phyloP scores from a whole-genome alignment of 371 early-diverging fungal species.

The Paramicrosporidium saccamoebae region DNA sequence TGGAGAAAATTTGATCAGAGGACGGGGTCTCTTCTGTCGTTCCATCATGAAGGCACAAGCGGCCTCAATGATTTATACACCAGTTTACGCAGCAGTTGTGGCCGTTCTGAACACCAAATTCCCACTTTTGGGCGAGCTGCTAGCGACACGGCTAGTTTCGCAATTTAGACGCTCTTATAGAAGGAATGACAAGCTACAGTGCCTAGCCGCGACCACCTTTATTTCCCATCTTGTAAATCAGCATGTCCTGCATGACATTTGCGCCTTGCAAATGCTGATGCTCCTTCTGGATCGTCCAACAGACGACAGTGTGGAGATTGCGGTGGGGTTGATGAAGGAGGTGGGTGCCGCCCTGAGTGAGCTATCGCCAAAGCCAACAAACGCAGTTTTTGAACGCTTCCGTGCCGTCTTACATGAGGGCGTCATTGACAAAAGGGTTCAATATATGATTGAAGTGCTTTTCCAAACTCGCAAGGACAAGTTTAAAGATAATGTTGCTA shows the following conservation, averaged over 20 bases:
- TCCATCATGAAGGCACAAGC: conserved; percentile 74
- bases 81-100: conserved; percentile 59
- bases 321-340: conserved; percentile 80
- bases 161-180: conserved; percentile 69
- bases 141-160: conserved; percentile 42
- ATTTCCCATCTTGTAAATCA: conserved; percentile 81
- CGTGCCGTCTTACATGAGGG: conserved; percentile 72
- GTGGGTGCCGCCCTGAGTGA: conserved; percentile 51
- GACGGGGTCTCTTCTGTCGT: conserved; percentile 56
- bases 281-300: conserved; percentile 67
- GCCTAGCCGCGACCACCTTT: conserved; percentile 47
- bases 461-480: conserved; percentile 80
- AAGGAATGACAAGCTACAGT: conserved; percentile 59
- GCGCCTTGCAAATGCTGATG: conserved; percentile 52
- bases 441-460: conserved; percentile 88
- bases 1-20: conserved; percentile 63
- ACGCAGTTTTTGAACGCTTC: conserved; percentile 72
- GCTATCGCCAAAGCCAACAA: conserved; percentile 32
- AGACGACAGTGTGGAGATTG: conserved; percentile 83
- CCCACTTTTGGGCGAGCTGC: conserved; percentile 55
- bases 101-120: conserved; percentile 75
- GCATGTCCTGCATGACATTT: conserved; percentile 47
- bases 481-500: conserved; percentile 44
- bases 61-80: conserved; percentile 43
- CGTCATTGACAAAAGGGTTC: conserved; percentile 62